Base-by-base conservation (phyloP, 352 stramenopile genomes). In the Phytophthora sojae region DNA sequence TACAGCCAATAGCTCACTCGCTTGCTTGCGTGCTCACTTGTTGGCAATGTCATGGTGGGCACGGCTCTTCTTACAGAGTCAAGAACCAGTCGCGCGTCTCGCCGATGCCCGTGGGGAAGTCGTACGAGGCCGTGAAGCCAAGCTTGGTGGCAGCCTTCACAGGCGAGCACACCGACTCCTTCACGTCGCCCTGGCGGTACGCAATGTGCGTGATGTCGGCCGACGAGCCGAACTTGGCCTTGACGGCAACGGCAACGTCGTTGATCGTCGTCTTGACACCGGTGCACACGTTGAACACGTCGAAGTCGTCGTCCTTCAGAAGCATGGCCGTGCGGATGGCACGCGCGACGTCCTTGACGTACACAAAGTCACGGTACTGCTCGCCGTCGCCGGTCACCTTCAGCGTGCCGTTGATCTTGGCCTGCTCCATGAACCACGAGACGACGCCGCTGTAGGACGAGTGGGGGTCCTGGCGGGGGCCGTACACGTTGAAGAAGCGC, bases 401-500 rank as follows among this genome's bases (percentile, higher is more conserved):
- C 67, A 94, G 67, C 39, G 82, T 91, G 47, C 83, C 85, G 69
- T 94, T 92, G 72, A 85, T 91, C 73, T 88, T 89, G 32, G 86
- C 85, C 77, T 92, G 83, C 68, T 94, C 86, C 86, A 94, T 94
- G 65, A 94, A 90, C 84, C 82, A 93, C 57, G 86, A 92, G 19
- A 94, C 82, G 14, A 94, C 86, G 15, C 86, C 86, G 49, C 85
- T 92, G 82, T 94, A 93, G 3, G 83, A 89, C 64, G 86, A 94
- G 74, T 92, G 81, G 8, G 86, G 85, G 71, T 94, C 86, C 64
- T 94, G 86, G n/a, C 86, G 83, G 7, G 86, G 86, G 6, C 86
- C 86, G 69, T 93, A 94, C 4, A 93, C 86, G 63, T 94, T 94
- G 79, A 94, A 94, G 71, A 94, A 93, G 6, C 86, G 83, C 55